Evolutionary conservation across 1,284 basidiomycete genomes (phyloP), one percentile per base, ranked within the genome.

Genomic region (Sporisorium reilianum): DNA sequence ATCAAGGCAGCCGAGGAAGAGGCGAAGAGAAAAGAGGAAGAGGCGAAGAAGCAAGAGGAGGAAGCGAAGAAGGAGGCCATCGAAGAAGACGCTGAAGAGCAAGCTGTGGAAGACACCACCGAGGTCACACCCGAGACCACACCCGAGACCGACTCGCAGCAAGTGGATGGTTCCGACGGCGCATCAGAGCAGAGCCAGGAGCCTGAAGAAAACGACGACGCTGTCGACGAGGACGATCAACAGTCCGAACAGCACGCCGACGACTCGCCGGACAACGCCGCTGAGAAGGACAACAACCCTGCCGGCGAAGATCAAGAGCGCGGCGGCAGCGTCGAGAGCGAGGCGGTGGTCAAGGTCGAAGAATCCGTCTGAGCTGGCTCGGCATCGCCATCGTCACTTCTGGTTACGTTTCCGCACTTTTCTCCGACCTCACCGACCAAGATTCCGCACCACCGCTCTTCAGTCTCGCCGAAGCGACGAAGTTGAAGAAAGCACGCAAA

Each of bases 261-360:
- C 2, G 18, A 46, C 5, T 2, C 14, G 16, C 14, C 9, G 2
- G 16, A 46, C 22, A 12, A 9, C 9, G 45, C n/a, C n/a, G n/a
- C 26, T 30, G 45, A n/a, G 7, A 30, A 49, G 46, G 46, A 49
- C 8, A 49, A 49, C 9, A 30, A 28, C n/a, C 7, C 26, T 26
- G n/a, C 18, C 8, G n/a, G 11, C n/a, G 10, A 49, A 3, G 42
- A 25, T 8, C 11, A 25, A 22, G 10, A 44, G 42, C 42, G 22
- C 11, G n/a, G n/a, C 9, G 28, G 11, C 1, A 32, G 4, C 10
- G 30, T 1, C 1, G 30, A 49, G n/a, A 49, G 30, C 30, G 28
- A 20, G 4, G n/a, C 30, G 5, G 46, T 30, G n/a, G n/a, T 49
- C 46, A 49, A 49, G 46, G n/a, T 32, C 28, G 46, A 49, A 49